Evolutionary conservation across 352 stramenopile genomes (phyloP).

Genomic region (Globisporangium canariense): DNA sequence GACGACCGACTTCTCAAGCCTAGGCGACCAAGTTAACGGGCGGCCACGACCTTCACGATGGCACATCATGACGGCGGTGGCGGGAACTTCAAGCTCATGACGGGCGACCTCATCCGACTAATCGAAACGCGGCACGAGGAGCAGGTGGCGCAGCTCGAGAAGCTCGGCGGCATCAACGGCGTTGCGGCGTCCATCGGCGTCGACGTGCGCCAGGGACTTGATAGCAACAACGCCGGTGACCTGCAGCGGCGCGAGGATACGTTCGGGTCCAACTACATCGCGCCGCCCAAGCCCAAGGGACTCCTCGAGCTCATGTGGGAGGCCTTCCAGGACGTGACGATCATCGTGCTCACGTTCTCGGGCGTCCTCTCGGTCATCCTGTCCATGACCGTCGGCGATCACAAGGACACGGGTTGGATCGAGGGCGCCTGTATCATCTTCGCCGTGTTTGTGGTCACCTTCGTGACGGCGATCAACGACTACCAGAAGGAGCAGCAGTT

Average conservation of each 20-base stretch:
- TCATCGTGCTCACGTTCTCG: slow-evolving; percentile 57
- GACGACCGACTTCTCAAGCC: background rate
- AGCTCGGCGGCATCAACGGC: slow-evolving; percentile 51
- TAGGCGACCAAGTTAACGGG: background rate
- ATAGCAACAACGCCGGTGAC: slow-evolving; percentile 41
- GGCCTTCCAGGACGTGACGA: slow-evolving; percentile 82
- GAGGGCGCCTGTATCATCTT: slow-evolving; percentile 91
- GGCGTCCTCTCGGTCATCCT: slow-evolving; percentile 59
- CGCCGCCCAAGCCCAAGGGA: slow-evolving; percentile 41
- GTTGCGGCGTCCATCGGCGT: slow-evolving; percentile 46
- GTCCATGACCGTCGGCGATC: slow-evolving; percentile 45
- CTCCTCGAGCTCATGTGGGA: slow-evolving; percentile 86
- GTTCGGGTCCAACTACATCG: slow-evolving; percentile 72
- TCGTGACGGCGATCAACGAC: slow-evolving; percentile 90
- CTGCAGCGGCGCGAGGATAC: slow-evolving; percentile 47
- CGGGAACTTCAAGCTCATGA: slow-evolving; percentile 39
- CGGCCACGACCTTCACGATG: background rate
- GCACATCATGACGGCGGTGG: slow-evolving; percentile 5
- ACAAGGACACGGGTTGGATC: slow-evolving; percentile 77
- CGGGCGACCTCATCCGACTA: slow-evolving; percentile 58
- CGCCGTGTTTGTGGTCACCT: slow-evolving; percentile 86
- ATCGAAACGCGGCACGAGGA: slow-evolving; percentile 68
- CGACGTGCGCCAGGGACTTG: slow-evolving; percentile 43
- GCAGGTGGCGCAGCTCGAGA: slow-evolving; percentile 48
- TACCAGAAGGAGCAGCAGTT: slow-evolving; percentile 93